These are phyloP conservation scores for Solanum sitiens DNA, from an alignment of 257 asterid genomes.

Conservation along the genomic window DNA sequence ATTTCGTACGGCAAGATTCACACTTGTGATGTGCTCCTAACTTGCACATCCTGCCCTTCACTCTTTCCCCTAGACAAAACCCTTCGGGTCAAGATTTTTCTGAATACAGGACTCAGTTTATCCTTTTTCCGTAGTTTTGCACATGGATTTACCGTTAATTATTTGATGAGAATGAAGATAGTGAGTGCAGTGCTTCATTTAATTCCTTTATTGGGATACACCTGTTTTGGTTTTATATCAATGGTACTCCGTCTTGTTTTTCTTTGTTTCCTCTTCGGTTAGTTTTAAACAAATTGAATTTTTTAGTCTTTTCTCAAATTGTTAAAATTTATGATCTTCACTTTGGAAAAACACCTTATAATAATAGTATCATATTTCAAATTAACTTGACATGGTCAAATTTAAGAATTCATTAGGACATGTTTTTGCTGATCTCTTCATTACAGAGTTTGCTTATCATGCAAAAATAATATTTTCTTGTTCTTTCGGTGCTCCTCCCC, in stretches of 20 bases:
- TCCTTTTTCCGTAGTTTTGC: neutral
- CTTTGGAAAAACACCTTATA: neutral
- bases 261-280: neutral
- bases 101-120: neutral
- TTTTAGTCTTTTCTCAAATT: neutral
- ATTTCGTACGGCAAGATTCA: neutral
- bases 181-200: neutral
- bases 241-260: neutral
- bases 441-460: neutral
- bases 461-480: neutral
- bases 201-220: neutral
- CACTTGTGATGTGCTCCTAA: neutral
- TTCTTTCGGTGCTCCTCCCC: neutral
- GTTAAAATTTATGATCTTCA: neutral
- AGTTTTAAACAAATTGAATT: neutral
- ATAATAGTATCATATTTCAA: neutral
- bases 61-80: neutral
- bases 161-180: neutral
- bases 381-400: neutral
- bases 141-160: neutral
- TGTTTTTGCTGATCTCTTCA: neutral
- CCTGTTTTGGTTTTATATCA: neutral
- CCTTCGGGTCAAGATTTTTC: neutral
- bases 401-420: neutral
- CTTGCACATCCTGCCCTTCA: neutral